Base-by-base conservation (phyloP, 2,329 filamentous ascomycete species). In the Massarina eburnea region DNA sequence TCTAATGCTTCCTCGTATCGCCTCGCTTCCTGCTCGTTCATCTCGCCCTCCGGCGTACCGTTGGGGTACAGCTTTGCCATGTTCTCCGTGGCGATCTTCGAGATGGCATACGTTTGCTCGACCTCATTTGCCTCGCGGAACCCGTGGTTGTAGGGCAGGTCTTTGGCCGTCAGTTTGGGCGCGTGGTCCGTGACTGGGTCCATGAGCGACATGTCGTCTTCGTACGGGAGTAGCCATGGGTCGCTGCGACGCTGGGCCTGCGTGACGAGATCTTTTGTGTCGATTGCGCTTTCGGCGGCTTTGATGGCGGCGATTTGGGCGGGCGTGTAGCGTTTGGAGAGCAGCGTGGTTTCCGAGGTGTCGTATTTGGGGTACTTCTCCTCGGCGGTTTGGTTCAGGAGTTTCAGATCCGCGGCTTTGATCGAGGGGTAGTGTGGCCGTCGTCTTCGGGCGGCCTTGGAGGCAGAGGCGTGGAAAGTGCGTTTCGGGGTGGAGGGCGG, bases 251-350 rank as follows among this genome's bases (percentile, higher is more conserved):
- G 71, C 34, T 82, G 79, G 54, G 85, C 88, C 72, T 94, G 87
- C 26, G 82, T 77, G 33, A 85, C 78, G 65, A 96, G 67, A 70
- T 97, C 89, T 55, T 83, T 77, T 8, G 85, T 75, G 64, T 87
- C 80, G 67, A 96, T 84, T 55, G 87, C 83, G 50, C 80, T 75
- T 72, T 96, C 91, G 59, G 86, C 91, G 38, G 88, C 87, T 72
- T 88, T 79, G 66, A 97, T 83, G 46, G 91, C 89, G 45, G 82
- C 83, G 58, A 95, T 78, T 74, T 97, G 92, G 67, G 86, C 83
- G 14, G 85, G 79, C 0, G 89, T 88, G 76, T 96, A 97, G 58
- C 80, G 81, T 62, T 82, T 73, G 47, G 72, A 71, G 46, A 96
- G 77, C 10, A 70, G 60, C 12, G 43, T 41, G 3, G 56, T 55